Percentiles rank a stretch among this genome's conserved stretches.
These are phyloP conservation scores for Suillus placidus DNA, from an alignment of 768 basidiomycete species.

Conservation along the genomic window DNA sequence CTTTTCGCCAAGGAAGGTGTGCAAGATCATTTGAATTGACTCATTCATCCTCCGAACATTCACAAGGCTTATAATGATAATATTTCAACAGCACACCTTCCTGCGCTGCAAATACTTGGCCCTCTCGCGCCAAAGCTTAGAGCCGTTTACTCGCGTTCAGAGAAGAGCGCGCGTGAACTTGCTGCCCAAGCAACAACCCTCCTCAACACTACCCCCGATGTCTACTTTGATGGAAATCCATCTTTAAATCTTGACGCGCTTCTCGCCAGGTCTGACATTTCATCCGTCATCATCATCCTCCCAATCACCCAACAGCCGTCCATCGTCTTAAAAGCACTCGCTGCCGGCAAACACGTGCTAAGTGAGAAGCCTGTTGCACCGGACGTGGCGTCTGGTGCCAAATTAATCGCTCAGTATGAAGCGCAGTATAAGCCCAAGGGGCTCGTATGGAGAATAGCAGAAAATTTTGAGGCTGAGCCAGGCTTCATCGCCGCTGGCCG, in stretches of 20 bases:
- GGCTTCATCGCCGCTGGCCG: slow-evolving; percentile 47
- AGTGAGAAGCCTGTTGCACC: slow-evolving; percentile 87
- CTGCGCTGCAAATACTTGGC: slow-evolving; percentile 62
- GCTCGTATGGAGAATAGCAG: slow-evolving; percentile 79
- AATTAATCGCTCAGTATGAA: slow-evolving; percentile 70
- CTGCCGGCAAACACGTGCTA: slow-evolving; percentile 84
- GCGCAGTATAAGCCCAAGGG: slow-evolving; percentile 64
- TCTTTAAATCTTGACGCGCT: slow-evolving; percentile 58
- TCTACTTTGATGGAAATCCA: slow-evolving; percentile 60
- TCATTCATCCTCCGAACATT: slow-evolving; percentile 18
- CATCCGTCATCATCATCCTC: slow-evolving; percentile 72
- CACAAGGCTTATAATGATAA: slow-evolving; percentile 25
- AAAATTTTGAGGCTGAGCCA: slow-evolving; percentile 75
- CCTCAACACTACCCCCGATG: slow-evolving; percentile 42
- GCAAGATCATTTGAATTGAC: slow-evolving; percentile 21
- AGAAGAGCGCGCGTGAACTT: slow-evolving; percentile 57
- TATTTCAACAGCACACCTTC: slow-evolving; percentile 66
- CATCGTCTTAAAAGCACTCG: slow-evolving; percentile 62
- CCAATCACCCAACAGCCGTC: slow-evolving; percentile 77
- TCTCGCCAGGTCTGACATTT: slow-evolving; percentile 67
- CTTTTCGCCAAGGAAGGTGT: slow-evolving; percentile 76
- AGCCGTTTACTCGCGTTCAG: slow-evolving; percentile 82
- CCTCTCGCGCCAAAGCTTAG: slow-evolving; percentile 48
- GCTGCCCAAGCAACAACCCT: slow-evolving; percentile 48
- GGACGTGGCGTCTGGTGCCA: slow-evolving; percentile 63